Evolutionary conservation across 345 rosid genomes (phyloP), one percentile per base, ranked within the genome.

Genomic region (Hypericum perforatum): DNA sequence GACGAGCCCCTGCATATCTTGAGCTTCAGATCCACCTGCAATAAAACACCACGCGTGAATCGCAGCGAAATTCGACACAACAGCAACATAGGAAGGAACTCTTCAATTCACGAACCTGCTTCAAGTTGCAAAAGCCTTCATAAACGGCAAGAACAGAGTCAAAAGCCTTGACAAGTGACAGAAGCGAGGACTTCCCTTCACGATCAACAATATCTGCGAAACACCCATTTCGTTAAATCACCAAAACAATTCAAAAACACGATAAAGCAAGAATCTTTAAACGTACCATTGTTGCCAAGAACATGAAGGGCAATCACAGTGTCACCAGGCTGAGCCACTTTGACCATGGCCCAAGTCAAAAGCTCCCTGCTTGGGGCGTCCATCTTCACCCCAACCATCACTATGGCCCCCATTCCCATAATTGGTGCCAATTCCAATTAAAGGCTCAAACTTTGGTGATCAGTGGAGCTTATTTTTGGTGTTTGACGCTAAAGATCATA

Each of bases 71-170:
- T 22, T 22, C 32, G 32, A 22, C 32, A 22, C 32, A 22, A 22
- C 32, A 22, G 32, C 32, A 22, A 22, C 32, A 11, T 7, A 36
- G 7, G 50, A 29, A 7, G 5, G 5, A 61, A 13, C 22, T 7
- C 7, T n/a, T n/a, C 39, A 9, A 16, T 41, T 53, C 10, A 37
- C 51, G 70, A 43, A 66, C 70, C 70, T 66, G 70, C 61, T 55
- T 66, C 57, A 66, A 45, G 65, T 66, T 66, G 16, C 59, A 76
- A 47, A 69, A 69, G 41, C 73, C 73, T 69, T 69, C 64, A 54
- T 58, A 69, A 9, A 69, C 68, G 5, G 57, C 73, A 54, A 69
- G 68, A 58, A 69, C 58, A 49, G 62, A 54, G 64, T 69, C 73
- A 49, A 69, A 69, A 39, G 73, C 59, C 52, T 49, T 69, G 49